Evolutionary conservation across 1,139 yeast species (phyloP).

Genomic region (Taphrina confusa): DNA sequence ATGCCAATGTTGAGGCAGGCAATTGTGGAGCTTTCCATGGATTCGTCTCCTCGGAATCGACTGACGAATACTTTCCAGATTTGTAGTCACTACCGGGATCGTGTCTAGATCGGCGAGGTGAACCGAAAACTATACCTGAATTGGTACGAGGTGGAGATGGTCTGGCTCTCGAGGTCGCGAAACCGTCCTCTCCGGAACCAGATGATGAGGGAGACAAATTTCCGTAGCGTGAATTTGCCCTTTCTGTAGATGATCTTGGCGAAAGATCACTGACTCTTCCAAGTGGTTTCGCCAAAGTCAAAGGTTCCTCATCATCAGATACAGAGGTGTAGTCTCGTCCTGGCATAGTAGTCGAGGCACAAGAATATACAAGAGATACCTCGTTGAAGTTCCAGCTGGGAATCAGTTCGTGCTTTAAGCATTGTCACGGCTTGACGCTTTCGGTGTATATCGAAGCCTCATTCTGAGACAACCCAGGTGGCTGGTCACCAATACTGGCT

Average conservation of each 20-base stretch:
- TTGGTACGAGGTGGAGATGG: conserved; percentile 2
- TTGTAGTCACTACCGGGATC: not conserved
- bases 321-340: conserved; percentile 2
- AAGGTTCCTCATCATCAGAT: not conserved
- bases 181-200: not conserved
- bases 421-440: conserved; percentile 1
- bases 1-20: not conserved
- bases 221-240: not conserved
- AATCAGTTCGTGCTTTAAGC: not conserved
- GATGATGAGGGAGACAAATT: too few relatives aligned
- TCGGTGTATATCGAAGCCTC: not conserved
- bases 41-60: not conserved
- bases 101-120: not conserved
- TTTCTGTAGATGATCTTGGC: not conserved
- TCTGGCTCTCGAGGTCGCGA: not conserved
- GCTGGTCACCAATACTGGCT: not conserved
- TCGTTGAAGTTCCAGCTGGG: too few relatives aligned
- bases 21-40: conserved; percentile 1
- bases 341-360: too few relatives aligned
- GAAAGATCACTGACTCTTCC: conserved; percentile 2
- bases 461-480: conserved; percentile 1
- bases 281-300: conserved; percentile 1
- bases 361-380: not conserved
- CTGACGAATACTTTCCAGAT: conserved; percentile 1
- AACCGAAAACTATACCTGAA: conserved; percentile 7